Evolutionary conservation across 768 basidiomycete species (phyloP), one percentile per base, ranked within the genome.

Genomic region (Phanerochaete sordida): DNA sequence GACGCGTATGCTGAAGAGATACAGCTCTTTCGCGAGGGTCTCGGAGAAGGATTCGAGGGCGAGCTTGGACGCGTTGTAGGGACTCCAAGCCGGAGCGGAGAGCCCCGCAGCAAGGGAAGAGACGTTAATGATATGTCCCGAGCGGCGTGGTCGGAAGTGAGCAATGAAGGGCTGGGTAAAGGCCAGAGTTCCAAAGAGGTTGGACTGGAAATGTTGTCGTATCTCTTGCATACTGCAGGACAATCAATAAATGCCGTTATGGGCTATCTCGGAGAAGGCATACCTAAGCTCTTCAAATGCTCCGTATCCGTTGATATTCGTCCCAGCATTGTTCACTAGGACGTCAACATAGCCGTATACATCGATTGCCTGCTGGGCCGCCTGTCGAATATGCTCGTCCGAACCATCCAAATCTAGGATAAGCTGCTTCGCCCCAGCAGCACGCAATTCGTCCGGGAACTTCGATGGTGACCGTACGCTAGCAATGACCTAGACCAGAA

Each of bases 391-490:
- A 6, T 75, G 73, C 16, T 75, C 73, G 4, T 78, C 77, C 1
- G 80, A 75, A 0, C 85, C 74, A 65, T 86, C 84, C 0, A 87
- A 71, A 56, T 79, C 72, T 2, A 84, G 59, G 2, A 76, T 71
- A 26, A 75, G 70, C 16, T 85, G 68, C 51, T 79, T 77, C 3
- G 70, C 67, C 11, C 68, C 57, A 26, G 70, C 72, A 30, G 66
- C 68, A 3, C 68, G 62, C 23, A 65, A 55, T 1, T 48, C 28
- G 19, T 71, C 63, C 21, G 77, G 66, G 13, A 82, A 74, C 54
- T 76, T 81, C 21, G 75, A 70, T 1, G 75, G 53, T n/a, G 76
- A 77, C 55, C 77, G 74, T 13, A 80, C 82, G 1, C 83, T 84
- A 2, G 85, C 85, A 49, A 87, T 80, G 35, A 86, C 86, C 64